Conservation (phyloP, 139 green algal species). For the Chlorella sp. region DNA sequence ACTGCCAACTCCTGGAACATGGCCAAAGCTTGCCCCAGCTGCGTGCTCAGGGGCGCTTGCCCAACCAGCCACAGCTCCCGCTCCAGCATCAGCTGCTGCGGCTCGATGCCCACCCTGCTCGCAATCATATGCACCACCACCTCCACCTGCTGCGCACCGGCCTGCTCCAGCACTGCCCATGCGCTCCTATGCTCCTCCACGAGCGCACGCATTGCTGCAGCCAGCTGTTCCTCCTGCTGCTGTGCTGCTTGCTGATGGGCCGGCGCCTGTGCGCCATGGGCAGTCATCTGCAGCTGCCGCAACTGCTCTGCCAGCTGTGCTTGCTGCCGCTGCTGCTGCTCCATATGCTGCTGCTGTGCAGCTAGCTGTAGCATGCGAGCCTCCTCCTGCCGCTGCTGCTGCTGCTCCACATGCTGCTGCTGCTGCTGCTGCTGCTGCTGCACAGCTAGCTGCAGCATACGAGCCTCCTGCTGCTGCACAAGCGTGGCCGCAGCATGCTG, state of each 20-base stretch:
- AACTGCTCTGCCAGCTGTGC: neutral
- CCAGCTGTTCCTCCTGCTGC: conserved; percentile 18
- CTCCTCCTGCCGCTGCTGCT: too few relatives aligned
- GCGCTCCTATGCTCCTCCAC: too few relatives aligned
- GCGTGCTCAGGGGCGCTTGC: neutral
- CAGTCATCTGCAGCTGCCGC: neutral
- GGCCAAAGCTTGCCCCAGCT: neutral
- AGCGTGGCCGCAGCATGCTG: neutral
- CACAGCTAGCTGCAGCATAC: neutral
- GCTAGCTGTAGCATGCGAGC: too few relatives aligned
- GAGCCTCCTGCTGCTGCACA: neutral
- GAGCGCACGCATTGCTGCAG: neutral
- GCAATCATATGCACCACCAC: neutral
- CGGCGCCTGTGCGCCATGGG: too few relatives aligned
- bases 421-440: neutral
- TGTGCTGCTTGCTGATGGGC: neutral
- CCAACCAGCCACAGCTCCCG: neutral
- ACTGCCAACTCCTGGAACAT: neutral
- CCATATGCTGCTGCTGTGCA: neutral
- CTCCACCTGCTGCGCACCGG: neutral
- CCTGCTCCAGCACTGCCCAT: neutral
- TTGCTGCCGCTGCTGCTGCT: conserved; percentile 4
- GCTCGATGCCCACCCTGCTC: neutral
- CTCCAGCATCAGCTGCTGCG: neutral
- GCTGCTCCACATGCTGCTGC: too few relatives aligned